Evolutionary conservation across 106 monocot genomes (phyloP).

Genomic region (Triglochin maritima): DNA sequence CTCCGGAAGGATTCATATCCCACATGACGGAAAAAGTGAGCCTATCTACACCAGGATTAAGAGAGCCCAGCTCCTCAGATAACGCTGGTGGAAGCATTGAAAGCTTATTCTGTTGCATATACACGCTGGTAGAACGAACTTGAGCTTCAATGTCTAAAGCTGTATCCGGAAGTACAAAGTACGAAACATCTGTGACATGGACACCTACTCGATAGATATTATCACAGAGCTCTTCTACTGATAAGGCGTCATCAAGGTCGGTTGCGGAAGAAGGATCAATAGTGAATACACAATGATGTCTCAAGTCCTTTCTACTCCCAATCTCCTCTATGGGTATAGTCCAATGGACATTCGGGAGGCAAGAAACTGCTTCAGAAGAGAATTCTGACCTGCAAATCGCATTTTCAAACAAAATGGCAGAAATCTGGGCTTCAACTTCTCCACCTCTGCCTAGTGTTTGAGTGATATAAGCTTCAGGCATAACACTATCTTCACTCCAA

Average conservation of each 20-base stretch:
- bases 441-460: conserved; percentile 53
- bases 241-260: conserved; percentile 95
- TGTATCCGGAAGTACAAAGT: conserved; percentile 71
- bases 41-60: conserved; percentile 68
- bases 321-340: conserved; percentile 43
- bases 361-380: conserved; percentile 43
- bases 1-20: conserved; percentile 55
- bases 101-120: conserved; percentile 47
- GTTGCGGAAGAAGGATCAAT: conserved; percentile 71
- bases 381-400: conserved; percentile 43
- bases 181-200: conserved; percentile 86
- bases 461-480: conserved; percentile 41
- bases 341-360: conserved; percentile 55
- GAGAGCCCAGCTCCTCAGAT: conserved; percentile 51
- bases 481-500: conserved; percentile 56
- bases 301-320: conserved; percentile 52
- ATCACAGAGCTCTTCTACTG: conserved; percentile 49
- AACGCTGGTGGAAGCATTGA: conserved; percentile 73
- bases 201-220: conserved; percentile 57
- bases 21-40: conserved; percentile 72
- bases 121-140: conserved; percentile 75
- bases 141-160: conserved; percentile 68
- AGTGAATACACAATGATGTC: conserved; percentile 63
- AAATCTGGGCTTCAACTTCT: conserved; percentile 64
- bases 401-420: conserved; percentile 91